A percentile compares a stretch with the other conserved stretches of the same genome.
These are phyloP conservation scores for Hyphodiscus hymeniophilus DNA, from an alignment of 495 filamentous ascomycete species.

Conservation along the genomic window DNA sequence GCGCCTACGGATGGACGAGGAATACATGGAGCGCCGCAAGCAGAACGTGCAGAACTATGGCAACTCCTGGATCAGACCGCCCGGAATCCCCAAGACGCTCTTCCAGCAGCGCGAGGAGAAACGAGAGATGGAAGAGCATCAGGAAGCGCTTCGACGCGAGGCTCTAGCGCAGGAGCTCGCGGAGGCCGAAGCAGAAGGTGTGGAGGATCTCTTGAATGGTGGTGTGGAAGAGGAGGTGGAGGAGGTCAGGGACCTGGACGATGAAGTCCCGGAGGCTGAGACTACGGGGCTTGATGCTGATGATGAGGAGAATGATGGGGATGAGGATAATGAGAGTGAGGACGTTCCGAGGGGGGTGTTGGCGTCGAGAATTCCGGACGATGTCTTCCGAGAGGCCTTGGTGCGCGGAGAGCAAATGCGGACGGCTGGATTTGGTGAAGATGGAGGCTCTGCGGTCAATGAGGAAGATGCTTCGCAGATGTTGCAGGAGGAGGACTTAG, in stretches of 20 bases:
- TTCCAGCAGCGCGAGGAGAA: slow-evolving; percentile 70
- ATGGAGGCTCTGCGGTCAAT: slow-evolving; percentile 16
- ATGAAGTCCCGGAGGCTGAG: slow-evolving; percentile 58
- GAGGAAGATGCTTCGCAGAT: slow-evolving; percentile 36
- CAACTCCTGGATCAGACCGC: slow-evolving; percentile 69
- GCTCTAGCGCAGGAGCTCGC: slow-evolving; percentile 56
- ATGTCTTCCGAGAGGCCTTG: slow-evolving; percentile 38
- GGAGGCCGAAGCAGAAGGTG: slow-evolving; percentile 35
- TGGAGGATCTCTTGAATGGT: slow-evolving; percentile 52
- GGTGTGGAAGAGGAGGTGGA: slow-evolving; percentile 41
- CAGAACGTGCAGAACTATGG: slow-evolving; percentile 68
- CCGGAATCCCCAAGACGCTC: slow-evolving; percentile 67
- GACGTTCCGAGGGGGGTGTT: slow-evolving; percentile 25
- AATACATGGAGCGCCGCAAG: slow-evolving; percentile 56
- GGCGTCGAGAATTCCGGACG: slow-evolving; percentile 31
- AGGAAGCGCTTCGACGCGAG: slow-evolving; percentile 60
- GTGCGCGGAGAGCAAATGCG: slow-evolving; percentile 33
- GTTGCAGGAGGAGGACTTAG: slow-evolving; percentile 45
- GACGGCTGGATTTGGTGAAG: slow-evolving; percentile 30
- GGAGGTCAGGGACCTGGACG: slow-evolving; percentile 47
- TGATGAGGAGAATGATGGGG: slow-evolving; percentile 35
- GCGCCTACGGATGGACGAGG: slow-evolving; percentile 59
- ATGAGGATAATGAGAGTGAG: slow-evolving; percentile 28
- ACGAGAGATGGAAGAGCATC: slow-evolving; percentile 71
- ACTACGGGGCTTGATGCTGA: slow-evolving; percentile 36